Evolutionary conservation across 164 flowering plant genomes (phyloP).

Genomic region (Kalanchoe fedtschenkoi): DNA sequence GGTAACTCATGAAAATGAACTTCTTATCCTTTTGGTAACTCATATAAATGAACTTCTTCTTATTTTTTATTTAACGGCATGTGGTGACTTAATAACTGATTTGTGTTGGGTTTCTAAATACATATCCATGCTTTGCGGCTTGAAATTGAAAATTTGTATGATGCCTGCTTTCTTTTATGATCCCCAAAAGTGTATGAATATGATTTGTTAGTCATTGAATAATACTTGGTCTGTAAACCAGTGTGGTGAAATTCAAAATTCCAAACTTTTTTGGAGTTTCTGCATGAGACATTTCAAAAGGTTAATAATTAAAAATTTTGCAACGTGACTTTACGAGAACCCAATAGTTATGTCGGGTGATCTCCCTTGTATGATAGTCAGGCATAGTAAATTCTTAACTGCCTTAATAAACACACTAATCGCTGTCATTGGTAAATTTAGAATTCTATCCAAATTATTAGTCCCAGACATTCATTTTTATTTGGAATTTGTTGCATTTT

Average conservation of each 20-base stretch:
- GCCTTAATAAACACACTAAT: neutral
- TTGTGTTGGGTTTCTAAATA: neutral
- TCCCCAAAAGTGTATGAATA: neutral
- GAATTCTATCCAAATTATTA: neutral
- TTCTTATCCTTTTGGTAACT: too few species aligned
- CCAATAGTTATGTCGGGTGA: neutral
- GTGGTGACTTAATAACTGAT: neutral
- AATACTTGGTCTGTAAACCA: too few species aligned
- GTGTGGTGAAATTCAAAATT: neutral
- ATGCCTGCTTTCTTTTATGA: neutral
- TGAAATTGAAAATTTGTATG: neutral
- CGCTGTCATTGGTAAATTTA: too few species aligned
- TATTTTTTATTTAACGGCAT: too few species aligned
- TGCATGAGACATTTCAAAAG: neutral
- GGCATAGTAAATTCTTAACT: neutral
- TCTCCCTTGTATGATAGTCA: neutral
- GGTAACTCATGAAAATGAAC: too few species aligned
- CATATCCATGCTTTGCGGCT: neutral
- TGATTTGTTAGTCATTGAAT: neutral
- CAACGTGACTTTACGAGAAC: neutral
- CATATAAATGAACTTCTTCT: too few species aligned
- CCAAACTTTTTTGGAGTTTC: neutral
- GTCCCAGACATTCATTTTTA: neutral
- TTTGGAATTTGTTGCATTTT: neutral
- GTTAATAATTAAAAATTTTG: too few species aligned